Conservation (phyloP, 2,329 filamentous ascomycete species). For the Colletotrichum sp. region DNA sequence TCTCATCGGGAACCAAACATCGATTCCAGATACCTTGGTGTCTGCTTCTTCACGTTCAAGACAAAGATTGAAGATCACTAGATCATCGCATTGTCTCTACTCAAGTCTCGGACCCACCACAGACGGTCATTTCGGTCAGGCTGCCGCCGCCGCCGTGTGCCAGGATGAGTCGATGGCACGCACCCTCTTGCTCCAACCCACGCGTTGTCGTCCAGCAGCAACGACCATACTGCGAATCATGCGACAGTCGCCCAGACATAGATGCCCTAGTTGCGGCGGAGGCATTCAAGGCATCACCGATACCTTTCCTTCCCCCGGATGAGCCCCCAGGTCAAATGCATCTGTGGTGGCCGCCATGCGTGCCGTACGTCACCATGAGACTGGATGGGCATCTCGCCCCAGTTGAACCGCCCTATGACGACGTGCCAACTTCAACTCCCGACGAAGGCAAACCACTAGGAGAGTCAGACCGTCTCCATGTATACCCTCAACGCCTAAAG, state of each 20-base stretch:
- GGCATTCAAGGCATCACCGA: rapidly evolving
- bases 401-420: neutral
- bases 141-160: rapidly evolving
- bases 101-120: too few relatives aligned
- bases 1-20: too few relatives aligned
- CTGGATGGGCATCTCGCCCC: rapidly evolving
- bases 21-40: too few relatives aligned
- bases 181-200: rapidly evolving
- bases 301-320: neutral
- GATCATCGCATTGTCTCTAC: too few relatives aligned
- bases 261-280: rapidly evolving
- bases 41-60: too few relatives aligned
- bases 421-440: too few relatives aligned
- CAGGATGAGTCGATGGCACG: neutral
- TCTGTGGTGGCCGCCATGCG: neutral
- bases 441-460: too few relatives aligned
- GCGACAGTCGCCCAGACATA: rapidly evolving
- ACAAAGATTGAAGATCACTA: too few relatives aligned
- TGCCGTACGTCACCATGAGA: rapidly evolving
- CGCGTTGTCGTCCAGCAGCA: rapidly evolving
- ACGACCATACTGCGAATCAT: neutral
- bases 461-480: rapidly evolving
- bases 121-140: too few relatives aligned
- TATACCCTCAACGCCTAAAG: rapidly evolving
- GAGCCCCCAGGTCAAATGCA: rapidly evolving